phyloP scores from a whole-genome alignment of 2,329 filamentous ascomycete genomes.

The Bertia moriformis region DNA sequence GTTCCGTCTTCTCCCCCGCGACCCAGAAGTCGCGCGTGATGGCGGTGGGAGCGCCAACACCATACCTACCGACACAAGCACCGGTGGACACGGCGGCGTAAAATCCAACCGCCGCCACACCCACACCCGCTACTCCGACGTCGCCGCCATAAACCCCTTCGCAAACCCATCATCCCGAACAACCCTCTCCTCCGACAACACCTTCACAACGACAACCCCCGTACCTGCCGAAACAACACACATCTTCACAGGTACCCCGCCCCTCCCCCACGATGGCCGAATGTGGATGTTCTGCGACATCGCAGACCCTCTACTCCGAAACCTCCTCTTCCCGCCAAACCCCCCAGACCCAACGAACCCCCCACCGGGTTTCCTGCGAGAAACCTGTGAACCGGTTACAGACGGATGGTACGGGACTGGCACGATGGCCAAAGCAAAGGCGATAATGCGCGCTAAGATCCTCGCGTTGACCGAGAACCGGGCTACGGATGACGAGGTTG shows the following conservation, averaged over 20 bases:
- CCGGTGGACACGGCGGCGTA: too few species aligned
- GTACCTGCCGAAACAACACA: slow-evolving; percentile 38
- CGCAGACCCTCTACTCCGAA: slow-evolving; percentile 58
- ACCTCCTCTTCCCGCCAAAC: slow-evolving; percentile 33
- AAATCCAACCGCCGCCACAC: neutral
- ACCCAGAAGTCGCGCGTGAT: slow-evolving; percentile 3
- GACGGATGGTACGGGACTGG: neutral
- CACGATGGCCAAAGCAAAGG: neutral
- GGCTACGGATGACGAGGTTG: neutral
- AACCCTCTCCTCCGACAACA: slow-evolving; percentile 5
- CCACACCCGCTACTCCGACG: neutral
- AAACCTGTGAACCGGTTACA: neutral
- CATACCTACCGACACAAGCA: too few species aligned
- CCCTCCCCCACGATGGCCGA: slow-evolving; percentile 61
- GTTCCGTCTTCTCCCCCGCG: slow-evolving; percentile 55
- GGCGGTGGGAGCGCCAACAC: neutral
- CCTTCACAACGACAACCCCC: slow-evolving; percentile 18
- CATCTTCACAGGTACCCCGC: slow-evolving; percentile 66
- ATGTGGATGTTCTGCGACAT: slow-evolving; percentile 93
- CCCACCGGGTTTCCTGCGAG: neutral
- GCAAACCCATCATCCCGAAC: neutral
- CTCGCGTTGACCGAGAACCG: neutral
- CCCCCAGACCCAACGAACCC: neutral
- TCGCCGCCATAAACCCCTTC: too few species aligned
- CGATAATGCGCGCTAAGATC: neutral